Base-by-base conservation (phyloP, 2,329 filamentous ascomycete genomes). In the Exophiala bonariae region DNA sequence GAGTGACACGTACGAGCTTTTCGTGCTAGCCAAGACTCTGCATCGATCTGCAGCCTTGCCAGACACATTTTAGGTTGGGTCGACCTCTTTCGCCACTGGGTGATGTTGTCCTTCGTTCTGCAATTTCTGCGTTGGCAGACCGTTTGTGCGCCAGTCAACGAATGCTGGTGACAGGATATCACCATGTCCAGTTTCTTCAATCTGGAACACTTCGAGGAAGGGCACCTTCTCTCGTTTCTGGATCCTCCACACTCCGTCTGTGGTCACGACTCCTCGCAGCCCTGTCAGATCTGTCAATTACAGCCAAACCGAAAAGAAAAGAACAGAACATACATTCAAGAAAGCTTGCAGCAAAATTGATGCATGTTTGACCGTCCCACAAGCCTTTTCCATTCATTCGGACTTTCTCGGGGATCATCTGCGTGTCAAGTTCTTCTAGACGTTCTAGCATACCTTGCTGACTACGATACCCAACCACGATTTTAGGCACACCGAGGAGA, bases 311-410 rank as follows among this genome's bases (percentile, higher is more conserved):
- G 4, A 13, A 18, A n/a, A 13, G 18, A 40, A 22, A 22, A 10
- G 30, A 18, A 3, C 2, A 10, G 17, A 3, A 67, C 83, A 68
- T 66, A 89, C 88, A 95, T 6, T 85, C 83, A 13, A 97, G 68
- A 58, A 97, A 88, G 0, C 71, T 76, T 1, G 81, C 82, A 1
- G 89, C 83, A 69, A 96, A 96, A 59, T 95, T 96, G 62, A 97
- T 93, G 63, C 91, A 96, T 57, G 87, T 80, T 63, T 96, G 92
- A 14, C 89, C 92, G 69, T 97, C 88, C 93, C 93, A 99, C 37
- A 79, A 81, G 2, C 75, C 75, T 22, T 80, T 80, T 0, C 85
- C 83, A 8, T 77, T 68, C 43, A 80, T 77, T 59, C 85, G 82
- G 11, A 95, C 87, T 41, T 80, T 86, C 2, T 80, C 78, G 0